These are phyloP conservation scores for Metschnikowia kofuensis DNA, from an alignment of 805 yeast genomes.

Conservation along the genomic window DNA sequence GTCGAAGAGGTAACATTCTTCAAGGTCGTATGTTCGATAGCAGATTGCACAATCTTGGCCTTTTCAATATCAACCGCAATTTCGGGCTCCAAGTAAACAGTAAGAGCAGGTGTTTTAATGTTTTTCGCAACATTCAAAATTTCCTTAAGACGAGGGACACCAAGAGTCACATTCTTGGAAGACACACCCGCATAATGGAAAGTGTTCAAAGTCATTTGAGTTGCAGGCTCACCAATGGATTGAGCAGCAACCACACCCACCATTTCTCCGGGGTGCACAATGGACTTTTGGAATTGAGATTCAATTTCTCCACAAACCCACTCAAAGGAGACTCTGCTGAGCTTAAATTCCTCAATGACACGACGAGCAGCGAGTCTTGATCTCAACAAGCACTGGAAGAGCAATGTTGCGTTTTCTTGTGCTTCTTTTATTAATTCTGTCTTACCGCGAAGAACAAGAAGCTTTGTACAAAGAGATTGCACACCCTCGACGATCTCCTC, in stretches of 20 bases:
- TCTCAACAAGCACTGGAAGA: constrained; percentile 89
- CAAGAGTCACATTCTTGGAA: constrained; percentile 96
- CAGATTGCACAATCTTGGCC: constrained; percentile 94
- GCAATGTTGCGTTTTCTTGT: constrained; percentile 83
- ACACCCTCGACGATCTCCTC: constrained; percentile 77
- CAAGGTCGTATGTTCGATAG: constrained; percentile 93
- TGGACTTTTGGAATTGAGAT: constrained; percentile 85
- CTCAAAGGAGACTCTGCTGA: constrained; percentile 82
- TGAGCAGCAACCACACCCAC: constrained; percentile 98
- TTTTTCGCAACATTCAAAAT: constrained; percentile 97
- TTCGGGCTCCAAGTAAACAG: constrained; percentile 83
- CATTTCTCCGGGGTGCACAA: constrained; percentile 97
- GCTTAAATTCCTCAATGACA: constrained; percentile 84
- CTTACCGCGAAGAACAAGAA: constrained; percentile 80
- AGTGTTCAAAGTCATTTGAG: constrained; percentile 90
- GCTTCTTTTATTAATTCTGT: constrained; percentile 75
- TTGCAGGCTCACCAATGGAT: constrained; percentile 98
- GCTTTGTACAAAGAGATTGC: constrained; percentile 58
- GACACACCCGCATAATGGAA: constrained; percentile 99
- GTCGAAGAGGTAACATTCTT: constrained; percentile 96
- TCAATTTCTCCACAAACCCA: constrained; percentile 96
- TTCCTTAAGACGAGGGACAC: constrained; percentile 99
- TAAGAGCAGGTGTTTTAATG: constrained; percentile 98
- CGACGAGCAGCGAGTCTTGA: constrained; percentile 90
- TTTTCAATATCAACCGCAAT: constrained; percentile 84